A percentile compares a stretch with the other conserved stretches of the same genome.
Evolutionary conservation across 495 filamentous ascomycete genomes (phyloP).

Genomic region (Penicillium malachiteum): DNA sequence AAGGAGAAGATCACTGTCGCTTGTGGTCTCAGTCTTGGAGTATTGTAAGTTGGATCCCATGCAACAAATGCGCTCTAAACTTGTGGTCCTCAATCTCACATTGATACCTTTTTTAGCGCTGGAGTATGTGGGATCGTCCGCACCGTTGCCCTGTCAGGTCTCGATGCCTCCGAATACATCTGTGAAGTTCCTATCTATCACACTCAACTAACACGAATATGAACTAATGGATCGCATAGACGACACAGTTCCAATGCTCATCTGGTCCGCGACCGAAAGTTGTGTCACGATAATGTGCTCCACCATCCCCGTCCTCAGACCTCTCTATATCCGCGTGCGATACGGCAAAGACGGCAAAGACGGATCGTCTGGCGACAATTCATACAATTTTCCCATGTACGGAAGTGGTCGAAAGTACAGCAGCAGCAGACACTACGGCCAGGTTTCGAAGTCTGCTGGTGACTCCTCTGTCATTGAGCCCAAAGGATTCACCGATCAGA

Average conservation of each 20-base stretch:
- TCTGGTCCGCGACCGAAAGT: constrained; percentile 32
- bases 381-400: constrained; percentile 28
- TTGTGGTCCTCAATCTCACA: not conserved
- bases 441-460: constrained; percentile 6
- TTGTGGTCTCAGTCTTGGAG: constrained; percentile 25
- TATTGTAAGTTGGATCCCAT: constrained; percentile 17
- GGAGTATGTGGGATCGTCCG: constrained; percentile 32
- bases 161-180: constrained; percentile 27
- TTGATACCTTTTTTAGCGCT: constrained; percentile 13
- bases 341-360: constrained; percentile 25
- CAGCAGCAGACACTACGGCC: constrained; percentile 1
- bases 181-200: constrained; percentile 8
- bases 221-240: constrained; percentile 8
- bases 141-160: constrained; percentile 21
- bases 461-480: constrained; percentile 8
- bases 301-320: constrained; percentile 27
- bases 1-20: constrained; percentile 32
- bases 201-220: not conserved
- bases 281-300: constrained; percentile 30
- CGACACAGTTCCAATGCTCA: constrained; percentile 28
- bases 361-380: constrained; percentile 12
- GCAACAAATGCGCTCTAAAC: not conserved
- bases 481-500: constrained; percentile 2
- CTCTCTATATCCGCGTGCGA: constrained; percentile 24
- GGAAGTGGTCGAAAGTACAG: constrained; percentile 17